Evolutionary conservation across 495 filamentous ascomycete species (phyloP).

Genomic region (Usnea hakonensis): DNA sequence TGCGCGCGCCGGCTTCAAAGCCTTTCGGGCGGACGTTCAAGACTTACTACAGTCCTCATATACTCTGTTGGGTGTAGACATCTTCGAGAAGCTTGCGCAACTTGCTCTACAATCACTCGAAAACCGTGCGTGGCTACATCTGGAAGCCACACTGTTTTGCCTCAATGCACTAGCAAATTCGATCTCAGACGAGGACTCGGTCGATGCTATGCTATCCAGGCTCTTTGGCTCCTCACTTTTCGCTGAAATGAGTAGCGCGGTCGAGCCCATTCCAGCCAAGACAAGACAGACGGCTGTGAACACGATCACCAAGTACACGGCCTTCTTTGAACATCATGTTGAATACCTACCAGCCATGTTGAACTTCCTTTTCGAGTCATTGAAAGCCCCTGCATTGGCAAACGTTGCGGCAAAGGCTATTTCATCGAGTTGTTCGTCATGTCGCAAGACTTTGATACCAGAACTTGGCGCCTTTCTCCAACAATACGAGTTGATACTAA

Average conservation of each 20-base stretch:
- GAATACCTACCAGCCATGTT: slow-evolving; percentile 66
- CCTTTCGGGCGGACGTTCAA: slow-evolving; percentile 71
- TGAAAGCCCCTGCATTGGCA: slow-evolving; percentile 59
- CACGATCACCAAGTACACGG: slow-evolving; percentile 68
- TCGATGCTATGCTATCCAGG: slow-evolving; percentile 57
- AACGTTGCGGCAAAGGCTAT: slow-evolving; percentile 74
- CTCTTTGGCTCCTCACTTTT: slow-evolving; percentile 65
- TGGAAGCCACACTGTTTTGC: slow-evolving; percentile 77
- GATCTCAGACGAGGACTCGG: slow-evolving; percentile 55
- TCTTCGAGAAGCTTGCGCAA: slow-evolving; percentile 64
- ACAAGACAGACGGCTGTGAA: slow-evolving; percentile 71
- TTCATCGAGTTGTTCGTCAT: slow-evolving; percentile 68
- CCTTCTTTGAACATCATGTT: slow-evolving; percentile 70
- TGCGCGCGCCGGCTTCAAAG: slow-evolving; percentile 61
- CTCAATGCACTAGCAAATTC: slow-evolving; percentile 69
- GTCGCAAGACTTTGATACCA: slow-evolving; percentile 57
- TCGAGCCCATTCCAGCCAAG: slow-evolving; percentile 52
- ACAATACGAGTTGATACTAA: slow-evolving; percentile 61
- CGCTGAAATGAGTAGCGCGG: slow-evolving; percentile 42
- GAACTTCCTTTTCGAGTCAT: slow-evolving; percentile 71
- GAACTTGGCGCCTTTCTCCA: slow-evolving; percentile 71
- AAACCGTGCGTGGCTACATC: slow-evolving; percentile 58
- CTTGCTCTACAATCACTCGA: slow-evolving; percentile 52
- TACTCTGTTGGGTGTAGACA: slow-evolving; percentile 54
- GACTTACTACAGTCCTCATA: slow-evolving; percentile 76